phyloP scores from a whole-genome alignment of 192 early-diverging fungal genomes.

The Backusella morwellensis region DNA sequence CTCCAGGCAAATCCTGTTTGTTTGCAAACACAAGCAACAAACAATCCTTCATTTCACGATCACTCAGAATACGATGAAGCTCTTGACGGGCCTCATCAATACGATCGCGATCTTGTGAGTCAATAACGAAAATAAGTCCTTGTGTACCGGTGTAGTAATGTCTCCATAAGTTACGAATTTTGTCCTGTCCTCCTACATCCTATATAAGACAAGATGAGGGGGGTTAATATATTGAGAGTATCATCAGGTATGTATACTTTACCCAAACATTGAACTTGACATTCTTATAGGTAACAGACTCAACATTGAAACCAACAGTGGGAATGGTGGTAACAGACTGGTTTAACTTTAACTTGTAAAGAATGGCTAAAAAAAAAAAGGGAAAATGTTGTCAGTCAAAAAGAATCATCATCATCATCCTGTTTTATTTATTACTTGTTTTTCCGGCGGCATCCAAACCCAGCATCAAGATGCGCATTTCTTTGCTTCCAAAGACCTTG shows the following conservation, averaged over 20 bases:
- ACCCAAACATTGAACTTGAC: slow-evolving; percentile 36
- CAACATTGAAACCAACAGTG: slow-evolving; percentile 92
- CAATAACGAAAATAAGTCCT: slow-evolving; percentile 86
- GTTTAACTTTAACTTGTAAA: slow-evolving; percentile 98
- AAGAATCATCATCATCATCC: background rate
- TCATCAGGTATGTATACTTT: background rate
- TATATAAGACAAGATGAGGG: slow-evolving; percentile 13
- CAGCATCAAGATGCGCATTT: slow-evolving; percentile 97
- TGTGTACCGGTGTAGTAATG: slow-evolving; percentile 86
- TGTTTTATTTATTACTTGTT: slow-evolving; percentile 59
- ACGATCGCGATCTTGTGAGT: slow-evolving; percentile 84
- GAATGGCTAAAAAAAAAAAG: slow-evolving; percentile 61
- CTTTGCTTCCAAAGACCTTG: slow-evolving; percentile 86
- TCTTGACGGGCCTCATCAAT: slow-evolving; percentile 84
- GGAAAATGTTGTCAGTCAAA: background rate
- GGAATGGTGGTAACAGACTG: slow-evolving; percentile 99
- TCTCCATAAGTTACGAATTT: slow-evolving; percentile 86
- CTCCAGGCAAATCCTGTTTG: slow-evolving; percentile 35
- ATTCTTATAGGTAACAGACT: slow-evolving; percentile 85
- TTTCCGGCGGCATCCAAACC: slow-evolving; percentile 91
- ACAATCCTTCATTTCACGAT: slow-evolving; percentile 84
- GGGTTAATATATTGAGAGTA: background rate
- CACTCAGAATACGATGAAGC: slow-evolving; percentile 78
- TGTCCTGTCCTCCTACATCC: slow-evolving; percentile 91
- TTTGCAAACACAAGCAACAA: slow-evolving; percentile 75